A percentile compares a stretch with the other conserved stretches of the same genome.
Evolutionary conservation across 2,329 filamentous ascomycete species (phyloP).

Genomic region (Sordariomycetes sp.): DNA sequence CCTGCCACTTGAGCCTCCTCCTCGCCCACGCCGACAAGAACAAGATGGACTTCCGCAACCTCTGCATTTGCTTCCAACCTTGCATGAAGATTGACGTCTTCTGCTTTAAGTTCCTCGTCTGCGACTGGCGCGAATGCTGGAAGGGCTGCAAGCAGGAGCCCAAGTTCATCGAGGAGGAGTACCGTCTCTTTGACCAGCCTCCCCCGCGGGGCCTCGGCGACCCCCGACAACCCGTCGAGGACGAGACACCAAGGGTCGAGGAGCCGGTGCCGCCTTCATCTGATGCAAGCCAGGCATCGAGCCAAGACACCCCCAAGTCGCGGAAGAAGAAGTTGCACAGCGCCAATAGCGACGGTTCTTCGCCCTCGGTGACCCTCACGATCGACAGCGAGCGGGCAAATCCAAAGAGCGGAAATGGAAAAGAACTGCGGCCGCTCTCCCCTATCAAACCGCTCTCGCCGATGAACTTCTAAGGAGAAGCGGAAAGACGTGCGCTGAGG

Average conservation of each 20-base stretch:
- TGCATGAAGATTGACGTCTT: slow-evolving; percentile 94
- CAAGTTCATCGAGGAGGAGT: slow-evolving; percentile 60
- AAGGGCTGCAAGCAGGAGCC: slow-evolving; percentile 89
- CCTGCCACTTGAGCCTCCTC: slow-evolving; percentile 84
- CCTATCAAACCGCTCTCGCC: slow-evolving; percentile 55
- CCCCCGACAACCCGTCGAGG: slow-evolving; percentile 6
- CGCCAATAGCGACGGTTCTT: slow-evolving; percentile 28
- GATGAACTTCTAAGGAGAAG: slow-evolving; percentile 33
- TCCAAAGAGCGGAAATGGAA: slow-evolving; percentile 6
- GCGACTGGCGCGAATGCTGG: slow-evolving; percentile 95
- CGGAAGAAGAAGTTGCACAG: slow-evolving; percentile 27
- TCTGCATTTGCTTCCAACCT: slow-evolving; percentile 94
- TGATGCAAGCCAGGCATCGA: slow-evolving; percentile 44
- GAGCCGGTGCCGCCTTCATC: slow-evolving; percentile 37
- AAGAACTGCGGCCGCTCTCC: slow-evolving; percentile 42
- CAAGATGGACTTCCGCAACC: slow-evolving; percentile 94
- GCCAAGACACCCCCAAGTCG: background rate
- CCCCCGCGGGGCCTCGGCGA: slow-evolving; percentile 33
- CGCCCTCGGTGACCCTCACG: slow-evolving; percentile 31
- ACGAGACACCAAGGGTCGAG: slow-evolving; percentile 7
- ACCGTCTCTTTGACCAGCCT: slow-evolving; percentile 43
- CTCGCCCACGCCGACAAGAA: slow-evolving; percentile 89
- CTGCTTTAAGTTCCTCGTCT: slow-evolving; percentile 89
- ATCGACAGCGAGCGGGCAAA: slow-evolving; percentile 26
- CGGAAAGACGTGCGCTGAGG: background rate